Conservation (phyloP, 2,329 filamentous ascomycete genomes). For the Venturia effusa region DNA sequence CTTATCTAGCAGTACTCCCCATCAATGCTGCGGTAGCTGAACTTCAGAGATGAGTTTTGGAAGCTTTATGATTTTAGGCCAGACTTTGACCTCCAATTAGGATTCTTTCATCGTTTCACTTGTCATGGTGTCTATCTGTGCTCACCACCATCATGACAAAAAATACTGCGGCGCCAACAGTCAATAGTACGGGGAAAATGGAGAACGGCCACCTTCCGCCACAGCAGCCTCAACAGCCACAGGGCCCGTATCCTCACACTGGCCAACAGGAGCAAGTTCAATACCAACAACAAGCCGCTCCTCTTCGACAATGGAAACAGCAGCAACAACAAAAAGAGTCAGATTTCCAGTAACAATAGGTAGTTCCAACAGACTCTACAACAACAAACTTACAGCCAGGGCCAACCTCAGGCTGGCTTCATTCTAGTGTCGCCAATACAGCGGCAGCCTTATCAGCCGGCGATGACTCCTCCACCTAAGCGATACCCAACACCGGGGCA, state of each 20-base stretch:
- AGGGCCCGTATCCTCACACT: not conserved
- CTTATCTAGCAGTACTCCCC: constrained; percentile 19
- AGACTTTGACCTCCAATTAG: constrained; percentile 7
- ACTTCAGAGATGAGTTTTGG: constrained; percentile 20
- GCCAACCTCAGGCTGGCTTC: not conserved
- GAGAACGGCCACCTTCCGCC: not conserved
- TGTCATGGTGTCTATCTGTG: constrained; percentile 13
- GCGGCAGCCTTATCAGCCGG: constrained; percentile 7
- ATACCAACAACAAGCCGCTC: not conserved
- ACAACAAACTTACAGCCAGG: not conserved
- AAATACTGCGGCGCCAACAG: not conserved
- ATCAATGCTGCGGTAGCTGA: constrained; percentile 20
- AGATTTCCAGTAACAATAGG: not conserved
- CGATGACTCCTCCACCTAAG: constrained; percentile 6
- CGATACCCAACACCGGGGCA: constrained; percentile 1
- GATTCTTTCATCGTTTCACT: constrained; percentile 13
- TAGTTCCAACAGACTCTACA: not conserved
- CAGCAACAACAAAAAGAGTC: not conserved
- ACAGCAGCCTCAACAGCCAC: constrained; percentile 2
- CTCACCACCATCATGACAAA: constrained; percentile 13
- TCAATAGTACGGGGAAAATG: constrained; percentile 11
- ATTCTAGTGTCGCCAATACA: not conserved
- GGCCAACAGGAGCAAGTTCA: not conserved
- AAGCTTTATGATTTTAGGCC: not conserved
- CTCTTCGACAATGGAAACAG: too few species aligned